Evolutionary conservation across 140 eudicot genomes (phyloP), one percentile per base, ranked within the genome.

Genomic region (Senecio squalidus): DNA sequence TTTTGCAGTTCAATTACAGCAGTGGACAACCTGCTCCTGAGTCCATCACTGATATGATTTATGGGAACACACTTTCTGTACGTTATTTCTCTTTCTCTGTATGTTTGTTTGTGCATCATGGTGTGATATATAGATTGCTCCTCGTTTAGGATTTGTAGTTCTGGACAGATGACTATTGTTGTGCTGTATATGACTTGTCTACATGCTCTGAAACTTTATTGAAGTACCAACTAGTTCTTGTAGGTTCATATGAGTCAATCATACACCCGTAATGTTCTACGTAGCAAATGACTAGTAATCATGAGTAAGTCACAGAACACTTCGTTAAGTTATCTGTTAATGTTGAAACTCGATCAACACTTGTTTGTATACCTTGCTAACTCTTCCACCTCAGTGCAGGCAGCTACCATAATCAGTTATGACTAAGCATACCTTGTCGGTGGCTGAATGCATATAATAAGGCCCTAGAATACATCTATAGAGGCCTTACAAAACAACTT

Each of bases 1-100:
- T 30, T 55, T 41, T 81, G 66, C 74, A 92, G 99, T 92, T 92
- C 80, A 92, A 92, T 63, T 92, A 84, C 80, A 88, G 93, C 89
- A 92, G 99, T 60, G 99, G 99, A 58, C 99, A 92, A 76, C 99
- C 99, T 66, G 99, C 99, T 46, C 96, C 99, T 0, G 96, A 92
- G 66, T 87, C 96, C 53, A 92, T 92, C 60, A 92, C 98, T 39
- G 96, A 92, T 73, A 73, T 81, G 84, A 92, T 92, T 20, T 92
- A 87, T 44, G 95, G 98, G 33, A 92, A 92, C 77, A 92, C 98
- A 38, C 99, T 92, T 61, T 87, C 99, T 54, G 99, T 92, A 87
- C 29, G 99, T 70, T 39, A 28, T 65, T 49, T 31, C 44, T 68
- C 8, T 75, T 2, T 31, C 50, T 34, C 6, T 8, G 2, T 52